These are phyloP conservation scores for Solanum hybrid DNA, from an alignment of 305 asterid species.

Conservation along the genomic window DNA sequence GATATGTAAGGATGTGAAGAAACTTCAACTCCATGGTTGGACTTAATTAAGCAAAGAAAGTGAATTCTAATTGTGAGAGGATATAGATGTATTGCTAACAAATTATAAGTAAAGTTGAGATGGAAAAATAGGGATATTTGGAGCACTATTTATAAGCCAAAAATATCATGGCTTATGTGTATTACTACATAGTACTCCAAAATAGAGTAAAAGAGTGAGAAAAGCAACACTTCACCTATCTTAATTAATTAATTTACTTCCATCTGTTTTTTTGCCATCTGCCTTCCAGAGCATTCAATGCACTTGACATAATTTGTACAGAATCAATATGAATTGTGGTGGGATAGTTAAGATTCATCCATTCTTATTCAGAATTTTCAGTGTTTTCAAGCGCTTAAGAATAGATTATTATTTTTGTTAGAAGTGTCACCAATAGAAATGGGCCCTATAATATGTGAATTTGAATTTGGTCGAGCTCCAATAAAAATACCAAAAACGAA, in stretches of 20 bases:
- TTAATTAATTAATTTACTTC: slow-evolving; percentile 29
- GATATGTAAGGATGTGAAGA: slow-evolving; percentile 29
- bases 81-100: background rate
- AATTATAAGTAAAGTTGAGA: background rate
- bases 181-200: background rate
- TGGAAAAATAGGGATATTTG: background rate
- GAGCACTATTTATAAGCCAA: slow-evolving; percentile 25
- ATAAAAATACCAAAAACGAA: background rate
- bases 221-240: slow-evolving; percentile 34
- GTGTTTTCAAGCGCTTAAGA: no score
- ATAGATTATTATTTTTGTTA: no score
- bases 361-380: no score
- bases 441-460: background rate
- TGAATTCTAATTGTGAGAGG: background rate
- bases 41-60: slow-evolving; percentile 2
- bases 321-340: background rate
- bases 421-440: background rate
- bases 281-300: slow-evolving; percentile 17
- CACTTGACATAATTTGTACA: background rate
- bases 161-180: background rate
- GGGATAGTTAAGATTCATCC: background rate
- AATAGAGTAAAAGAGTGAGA: slow-evolving; percentile 6
- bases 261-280: slow-evolving; percentile 36
- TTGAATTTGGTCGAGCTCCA: rapidly evolving
- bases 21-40: slow-evolving; percentile 42